These are phyloP conservation scores for Ceratocystis colombiana DNA, from an alignment of 2,329 filamentous ascomycete species.

Conservation along the genomic window DNA sequence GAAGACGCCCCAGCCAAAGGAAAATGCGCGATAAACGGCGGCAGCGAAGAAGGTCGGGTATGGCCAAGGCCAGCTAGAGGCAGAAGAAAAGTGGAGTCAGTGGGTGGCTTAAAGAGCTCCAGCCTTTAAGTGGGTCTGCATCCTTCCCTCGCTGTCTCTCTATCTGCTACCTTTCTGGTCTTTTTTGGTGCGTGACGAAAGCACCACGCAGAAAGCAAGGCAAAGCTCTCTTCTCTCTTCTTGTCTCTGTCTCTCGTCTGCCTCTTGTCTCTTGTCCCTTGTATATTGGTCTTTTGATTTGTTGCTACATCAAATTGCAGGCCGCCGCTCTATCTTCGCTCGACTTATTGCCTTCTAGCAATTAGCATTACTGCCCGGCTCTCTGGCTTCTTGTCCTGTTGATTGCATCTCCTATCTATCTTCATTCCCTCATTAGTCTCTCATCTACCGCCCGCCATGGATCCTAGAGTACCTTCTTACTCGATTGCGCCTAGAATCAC, in stretches of 20 bases:
- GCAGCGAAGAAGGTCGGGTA: neutral
- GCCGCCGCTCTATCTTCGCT: too few relatives aligned
- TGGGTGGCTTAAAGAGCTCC: slow-evolving; percentile 10
- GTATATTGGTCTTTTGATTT: neutral
- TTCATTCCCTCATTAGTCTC: slow-evolving; percentile 8
- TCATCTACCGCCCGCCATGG: slow-evolving; percentile 28
- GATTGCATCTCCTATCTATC: neutral
- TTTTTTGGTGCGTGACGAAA: slow-evolving; percentile 9
- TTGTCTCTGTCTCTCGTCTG: neutral
- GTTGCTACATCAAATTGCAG: too few relatives aligned
- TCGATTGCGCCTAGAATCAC: slow-evolving; percentile 55
- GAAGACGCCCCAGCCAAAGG: slow-evolving; percentile 11
- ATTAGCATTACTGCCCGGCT: neutral
- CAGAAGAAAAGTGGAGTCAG: neutral
- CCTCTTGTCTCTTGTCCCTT: neutral
- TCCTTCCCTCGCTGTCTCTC: neutral
- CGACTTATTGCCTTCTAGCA: too few relatives aligned
- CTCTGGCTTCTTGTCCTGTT: neutral
- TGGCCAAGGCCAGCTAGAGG: neutral
- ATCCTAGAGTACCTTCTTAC: slow-evolving; percentile 51
- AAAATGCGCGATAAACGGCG: slow-evolving; percentile 25
- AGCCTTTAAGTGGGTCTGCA: slow-evolving; percentile 14
- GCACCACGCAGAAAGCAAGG: neutral
- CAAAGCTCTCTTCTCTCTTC: slow-evolving; percentile 1
- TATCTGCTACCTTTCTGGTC: neutral